Base-by-base conservation (phyloP, 139 green algal species). In the Trebouxia sp. region DNA sequence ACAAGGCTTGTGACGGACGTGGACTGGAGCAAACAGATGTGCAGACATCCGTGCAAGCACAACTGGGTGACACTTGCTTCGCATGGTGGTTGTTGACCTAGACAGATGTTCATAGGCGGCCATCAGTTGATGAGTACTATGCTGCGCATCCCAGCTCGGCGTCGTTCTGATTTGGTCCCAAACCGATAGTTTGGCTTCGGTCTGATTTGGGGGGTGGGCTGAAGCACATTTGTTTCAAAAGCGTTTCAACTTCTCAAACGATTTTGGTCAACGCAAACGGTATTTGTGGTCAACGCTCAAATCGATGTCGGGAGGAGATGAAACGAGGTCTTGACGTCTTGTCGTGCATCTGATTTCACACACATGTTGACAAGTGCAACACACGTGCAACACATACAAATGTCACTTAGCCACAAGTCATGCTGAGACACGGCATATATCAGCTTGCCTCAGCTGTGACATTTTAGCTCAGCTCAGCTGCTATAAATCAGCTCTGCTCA, bases 221-320 rank as follows among this genome's bases (percentile, higher is more conserved):
- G 56, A 67, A 67, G 56, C 56, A 67, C 56, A 67, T 39, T 39
- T 67, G n/a, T 67, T 67, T 67, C 56, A 67, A 67, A 67, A 67
- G n/a, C 56, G 56, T 39, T 67, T 67, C 56, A 67, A 67, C 56
- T 67, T 67, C 56, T 67, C 56, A 67, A 67, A 67, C 56, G 56
- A 67, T 67, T 67, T 67, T 67, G 56, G 56, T 67, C 56, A 67
- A 67, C 56, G 56, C 56, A 67, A 67, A 67, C 56, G 56, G n/a
- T 39, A 39, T 67, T 38, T 67, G 56, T 42, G 56, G 56, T 67
- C 56, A 67, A 67, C 56, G 56, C 56, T 67, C 56, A 67, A 67
- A 67, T 67, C 56, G 56, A 67, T 67, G 56, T 67, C 56, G 56
- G 56, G 56, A 67, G 56, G 56, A 67, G 56, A 67, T 39, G 56